Evolutionary conservation across 306 rosid genomes (phyloP), one percentile per base, ranked within the genome.

Genomic region (Hippophae tibetana): DNA sequence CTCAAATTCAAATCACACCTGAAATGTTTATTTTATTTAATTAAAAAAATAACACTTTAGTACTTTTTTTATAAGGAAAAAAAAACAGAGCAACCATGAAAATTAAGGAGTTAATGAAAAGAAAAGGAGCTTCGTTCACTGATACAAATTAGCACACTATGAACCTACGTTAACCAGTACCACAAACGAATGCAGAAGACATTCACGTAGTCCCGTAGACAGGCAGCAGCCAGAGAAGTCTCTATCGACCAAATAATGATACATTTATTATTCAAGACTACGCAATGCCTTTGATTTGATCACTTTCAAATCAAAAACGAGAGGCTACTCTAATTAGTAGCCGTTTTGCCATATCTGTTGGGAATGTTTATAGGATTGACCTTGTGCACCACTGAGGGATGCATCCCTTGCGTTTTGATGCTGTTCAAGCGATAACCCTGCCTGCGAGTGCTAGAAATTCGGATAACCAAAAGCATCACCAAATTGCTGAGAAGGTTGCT

Each of bases 331-430:
- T n/a, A 72, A 85, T 84, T 84, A 93, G 87, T 93, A 93, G 83
- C 76, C 79, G 88, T 88, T 86, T 67, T 89, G 99, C 99, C 99
- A 93, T 68, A 93, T 42, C 64, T 88, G 97, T 67, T 86, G 99
- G 63, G 97, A 84, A 79, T 88, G 99, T 84, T 93, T 93, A 0
- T 93, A 79, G 11, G 75, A 82, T 63, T 86, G 99, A 68, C 73
- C 83, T 65, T 92, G 99, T 45, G 96, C 73, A 18, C 93, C 82
- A 26, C 75, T 81, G 7, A 82, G 84, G 56, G 97, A 77, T 42
- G 77, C 78, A 54, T 93, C 97, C 80, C 95, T 78, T 0, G 84
- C 77, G 58, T 84, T 86, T 74, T 86, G 99, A 73, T 84, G 97
- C 73, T 84, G 94, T 53, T 93, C 99, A 51, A 81, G 74, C 47